Base-by-base conservation (phyloP, 805 yeast species). In the Saccharomycopsis schoenii region DNA sequence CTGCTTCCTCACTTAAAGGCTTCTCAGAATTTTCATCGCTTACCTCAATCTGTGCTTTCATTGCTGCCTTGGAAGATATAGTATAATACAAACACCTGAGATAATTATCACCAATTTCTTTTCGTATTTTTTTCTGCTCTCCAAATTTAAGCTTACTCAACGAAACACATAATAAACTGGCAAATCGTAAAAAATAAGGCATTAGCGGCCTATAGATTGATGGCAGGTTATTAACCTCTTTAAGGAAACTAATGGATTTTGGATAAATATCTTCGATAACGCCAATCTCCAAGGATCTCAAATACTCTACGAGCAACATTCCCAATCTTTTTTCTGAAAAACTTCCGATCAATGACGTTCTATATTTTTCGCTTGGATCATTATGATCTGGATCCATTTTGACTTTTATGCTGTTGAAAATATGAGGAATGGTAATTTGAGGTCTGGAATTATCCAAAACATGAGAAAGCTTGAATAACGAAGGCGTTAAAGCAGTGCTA, bases 401-500 rank as follows among this genome's bases (percentile, higher is more conserved):
- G 10, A 83, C 74, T 24, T 72, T 68, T 39, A 86, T 76, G 0
- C 88, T 76, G 61, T 81, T 77, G 65, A 89, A 76, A 4, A 91
- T 73, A 66, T 81, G 79, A 0, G 96, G 92, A 14, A 90, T 74
- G 0, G 96, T 87, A 4, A 82, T 67, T 61, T 84, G 88, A 0
- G 96, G 88, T 65, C 88, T 82, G 8, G 96, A 87, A 0, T 94
- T 93, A 72, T 92, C 97, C 57, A 92, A 73, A 1, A 88, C 85
- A 69, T 88, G 90, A n/a, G 89, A 71, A 1, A 89, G 68, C 65
- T 85, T 86, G 66, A 83, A 79, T 12, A 83, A 74, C 5, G 80
- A 67, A 8, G 70, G 65, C 34, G 64, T 63, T 5, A 70, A 66
- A 17, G 67, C 66, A 3, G 64, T 64, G 21, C 71, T 72, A 11